Percentiles rank a stretch among this genome's conserved stretches.
Evolutionary conservation across 768 basidiomycete species (phyloP).

Genomic region (Nidularia pulvinata): DNA sequence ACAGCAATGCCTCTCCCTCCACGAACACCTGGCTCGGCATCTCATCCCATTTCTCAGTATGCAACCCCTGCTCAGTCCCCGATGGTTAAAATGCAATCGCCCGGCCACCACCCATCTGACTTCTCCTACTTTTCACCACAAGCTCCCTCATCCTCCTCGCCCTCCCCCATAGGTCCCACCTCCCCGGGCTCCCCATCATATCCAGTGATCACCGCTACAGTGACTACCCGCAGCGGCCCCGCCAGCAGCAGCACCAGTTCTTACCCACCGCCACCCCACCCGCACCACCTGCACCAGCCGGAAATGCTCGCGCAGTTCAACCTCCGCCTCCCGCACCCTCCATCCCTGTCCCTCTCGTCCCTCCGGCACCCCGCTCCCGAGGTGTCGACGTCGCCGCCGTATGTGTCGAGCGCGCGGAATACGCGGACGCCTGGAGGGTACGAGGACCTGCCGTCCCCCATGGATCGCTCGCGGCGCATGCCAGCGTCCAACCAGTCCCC

Average conservation of each 20-base stretch:
- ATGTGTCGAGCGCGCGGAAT: neutral
- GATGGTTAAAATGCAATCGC: too few relatives aligned
- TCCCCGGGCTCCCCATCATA: slow-evolving; percentile 8
- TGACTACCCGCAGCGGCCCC: slow-evolving; percentile 8
- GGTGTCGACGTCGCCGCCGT: neutral
- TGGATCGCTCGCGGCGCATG: slow-evolving; percentile 23
- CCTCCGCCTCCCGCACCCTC: slow-evolving; percentile 22
- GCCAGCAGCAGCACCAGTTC: neutral
- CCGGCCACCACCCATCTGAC: neutral
- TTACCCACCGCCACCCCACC: slow-evolving; percentile 1
- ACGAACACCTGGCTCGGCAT: too few relatives aligned
- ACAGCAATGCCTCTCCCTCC: too few relatives aligned
- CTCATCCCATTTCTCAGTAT: too few relatives aligned
- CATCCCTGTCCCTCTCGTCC: slow-evolving; percentile 12
- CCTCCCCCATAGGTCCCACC: slow-evolving; percentile 2
- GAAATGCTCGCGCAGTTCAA: slow-evolving; percentile 24
- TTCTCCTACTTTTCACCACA: slow-evolving; percentile 13
- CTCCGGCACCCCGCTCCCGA: neutral
- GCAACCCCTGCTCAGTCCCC: too few relatives aligned
- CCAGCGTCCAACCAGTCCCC: slow-evolving; percentile 30
- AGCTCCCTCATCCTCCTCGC: slow-evolving; percentile 8
- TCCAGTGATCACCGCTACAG: slow-evolving; percentile 15
- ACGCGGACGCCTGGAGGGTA: neutral
- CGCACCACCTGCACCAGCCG: slow-evolving; percentile 2
- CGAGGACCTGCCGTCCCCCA: slow-evolving; percentile 14